phyloP scores from a whole-genome alignment of 306 rosid genomes.

The Fragaria iinumae region DNA sequence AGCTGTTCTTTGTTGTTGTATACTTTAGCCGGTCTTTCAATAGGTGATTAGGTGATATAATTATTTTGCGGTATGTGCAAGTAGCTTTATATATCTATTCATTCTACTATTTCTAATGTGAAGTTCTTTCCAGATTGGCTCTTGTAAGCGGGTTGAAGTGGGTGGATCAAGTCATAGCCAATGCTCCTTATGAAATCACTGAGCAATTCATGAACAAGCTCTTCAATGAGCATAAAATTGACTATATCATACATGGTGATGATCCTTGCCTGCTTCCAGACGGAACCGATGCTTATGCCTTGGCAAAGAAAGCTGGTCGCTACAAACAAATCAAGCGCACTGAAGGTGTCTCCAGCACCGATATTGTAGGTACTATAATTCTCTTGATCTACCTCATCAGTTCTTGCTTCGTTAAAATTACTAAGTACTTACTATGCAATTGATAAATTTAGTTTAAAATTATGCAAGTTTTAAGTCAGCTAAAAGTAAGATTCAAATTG shows the following conservation, averaged over 20 bases:
- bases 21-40: background rate
- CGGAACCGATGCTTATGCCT: conserved; percentile 98
- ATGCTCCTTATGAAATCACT: conserved; percentile 93
- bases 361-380: conserved; percentile 85
- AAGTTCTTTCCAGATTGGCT: conserved; percentile 56
- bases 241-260: conserved; percentile 96
- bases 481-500: background rate
- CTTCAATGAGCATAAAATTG: conserved; percentile 91
- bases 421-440: background rate
- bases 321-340: conserved; percentile 98
- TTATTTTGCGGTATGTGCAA: conserved; percentile 10
- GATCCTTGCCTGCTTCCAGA: conserved; percentile 99
- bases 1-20: background rate
- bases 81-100: background rate
- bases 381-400: conserved; percentile 27
- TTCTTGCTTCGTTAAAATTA: conserved; percentile 6
- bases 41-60: background rate
- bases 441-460: background rate
- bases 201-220: conserved; percentile 87
- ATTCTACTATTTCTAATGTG: conserved; percentile 11
- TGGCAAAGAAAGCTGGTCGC: conserved; percentile 94
- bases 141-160: conserved; percentile 98
- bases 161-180: conserved; percentile 98
- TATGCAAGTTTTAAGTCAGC: background rate
- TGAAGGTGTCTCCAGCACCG: conserved; percentile 99